Conservation (phyloP, 495 filamentous ascomycete species). For the Viridothelium virens region DNA sequence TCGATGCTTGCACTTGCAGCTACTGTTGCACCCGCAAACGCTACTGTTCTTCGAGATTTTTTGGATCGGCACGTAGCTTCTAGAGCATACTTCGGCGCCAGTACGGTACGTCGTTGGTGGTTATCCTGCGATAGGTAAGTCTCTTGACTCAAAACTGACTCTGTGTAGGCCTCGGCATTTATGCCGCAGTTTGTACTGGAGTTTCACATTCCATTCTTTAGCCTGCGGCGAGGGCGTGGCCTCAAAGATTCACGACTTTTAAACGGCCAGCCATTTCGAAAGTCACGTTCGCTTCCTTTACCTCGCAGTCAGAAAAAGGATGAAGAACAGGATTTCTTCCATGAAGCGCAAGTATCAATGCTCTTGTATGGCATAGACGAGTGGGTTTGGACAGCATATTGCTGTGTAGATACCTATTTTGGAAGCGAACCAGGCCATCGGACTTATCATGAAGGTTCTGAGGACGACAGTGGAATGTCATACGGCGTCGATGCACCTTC, state of each 20-base stretch:
- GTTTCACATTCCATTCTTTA: constrained; percentile 33
- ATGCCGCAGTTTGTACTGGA: constrained; percentile 24
- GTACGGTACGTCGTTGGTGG: constrained; percentile 1
- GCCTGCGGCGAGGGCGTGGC: constrained; percentile 20
- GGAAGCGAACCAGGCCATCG: constrained; percentile 20
- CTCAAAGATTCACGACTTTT: neutral
- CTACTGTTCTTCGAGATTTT: constrained; percentile 8
- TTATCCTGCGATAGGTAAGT: neutral
- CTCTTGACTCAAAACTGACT: neutral
- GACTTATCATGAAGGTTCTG: constrained; percentile 10
- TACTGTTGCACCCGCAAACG: neutral
- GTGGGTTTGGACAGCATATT: constrained; percentile 32
- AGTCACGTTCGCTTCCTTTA: constrained; percentile 14
- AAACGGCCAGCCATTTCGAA: constrained; percentile 24
- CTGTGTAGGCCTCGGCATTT: neutral
- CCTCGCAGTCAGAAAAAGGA: constrained; percentile 5
- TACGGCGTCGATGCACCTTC: constrained; percentile 21
- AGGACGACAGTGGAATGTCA: too few relatives aligned
- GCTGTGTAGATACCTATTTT: constrained; percentile 29
- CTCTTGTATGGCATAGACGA: constrained; percentile 28
- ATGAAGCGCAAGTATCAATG: constrained; percentile 32
- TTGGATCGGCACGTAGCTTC: constrained; percentile 10
- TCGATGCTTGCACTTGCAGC: constrained; percentile 7
- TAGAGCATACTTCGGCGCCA: constrained; percentile 1
- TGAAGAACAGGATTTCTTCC: constrained; percentile 19